Evolutionary conservation across 345 rosid species (phyloP).

Genomic region (Streptanthus diversifolius): DNA sequence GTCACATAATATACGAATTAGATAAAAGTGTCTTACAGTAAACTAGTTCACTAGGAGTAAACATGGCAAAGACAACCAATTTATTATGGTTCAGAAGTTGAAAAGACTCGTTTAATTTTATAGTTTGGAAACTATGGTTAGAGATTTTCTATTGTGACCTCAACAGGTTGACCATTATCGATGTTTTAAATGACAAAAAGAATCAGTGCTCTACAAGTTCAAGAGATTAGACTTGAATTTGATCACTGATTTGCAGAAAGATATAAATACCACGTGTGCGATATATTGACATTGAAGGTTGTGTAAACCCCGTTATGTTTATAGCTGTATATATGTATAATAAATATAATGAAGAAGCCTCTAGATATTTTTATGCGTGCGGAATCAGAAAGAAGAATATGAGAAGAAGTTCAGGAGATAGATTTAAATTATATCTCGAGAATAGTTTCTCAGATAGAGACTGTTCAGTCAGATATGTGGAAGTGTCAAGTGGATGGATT

Average conservation of each 20-base stretch:
- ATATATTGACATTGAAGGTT: too few species aligned
- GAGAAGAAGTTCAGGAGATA: too few species aligned
- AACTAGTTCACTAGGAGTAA: not conserved
- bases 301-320: not conserved
- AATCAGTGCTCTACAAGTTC: not conserved
- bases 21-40: not conserved
- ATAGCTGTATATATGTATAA: not conserved
- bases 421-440: too few species aligned
- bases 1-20: not conserved
- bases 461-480: too few species aligned
- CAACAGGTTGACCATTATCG: not conserved
- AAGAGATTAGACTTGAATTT: not conserved
- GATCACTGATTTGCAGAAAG: not conserved
- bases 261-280: not conserved
- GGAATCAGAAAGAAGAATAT: too few species aligned
- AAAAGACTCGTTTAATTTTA: not conserved
- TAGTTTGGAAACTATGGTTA: not conserved
- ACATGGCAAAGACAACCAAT: not conserved
- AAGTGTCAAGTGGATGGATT: too few species aligned
- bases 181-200: not conserved
- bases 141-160: not conserved
- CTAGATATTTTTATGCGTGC: too few species aligned
- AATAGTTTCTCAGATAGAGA: too few species aligned
- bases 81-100: not conserved
- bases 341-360: too few species aligned